Percentiles rank a stretch among this genome's conserved stretches.
phyloP scores from a whole-genome alignment of 305 asterid species.

The Fraxinus albicans region DNA sequence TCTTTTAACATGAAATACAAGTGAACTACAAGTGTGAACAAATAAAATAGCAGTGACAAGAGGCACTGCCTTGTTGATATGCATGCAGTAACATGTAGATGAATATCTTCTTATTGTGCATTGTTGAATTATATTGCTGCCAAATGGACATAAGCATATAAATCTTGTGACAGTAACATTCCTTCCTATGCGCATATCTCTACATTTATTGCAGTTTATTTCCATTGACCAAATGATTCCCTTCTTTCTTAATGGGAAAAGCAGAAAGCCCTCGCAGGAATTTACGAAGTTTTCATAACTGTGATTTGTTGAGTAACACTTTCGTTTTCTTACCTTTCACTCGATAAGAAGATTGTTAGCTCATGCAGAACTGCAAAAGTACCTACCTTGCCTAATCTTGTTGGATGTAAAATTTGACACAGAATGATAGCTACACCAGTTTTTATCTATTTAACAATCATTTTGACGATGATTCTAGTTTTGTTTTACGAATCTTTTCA shows the following conservation, averaged over 20 bases:
- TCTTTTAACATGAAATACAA: background rate
- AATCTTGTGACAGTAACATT: background rate
- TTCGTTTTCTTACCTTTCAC: background rate
- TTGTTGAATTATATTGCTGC: background rate
- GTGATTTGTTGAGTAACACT: background rate
- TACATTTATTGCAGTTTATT: background rate
- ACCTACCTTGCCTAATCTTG: background rate
- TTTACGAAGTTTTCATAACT: background rate
- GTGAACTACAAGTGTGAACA: constrained; percentile 4
- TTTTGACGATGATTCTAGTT: background rate
- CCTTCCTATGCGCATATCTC: background rate
- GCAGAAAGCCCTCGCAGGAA: constrained; percentile 1
- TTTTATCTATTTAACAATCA: background rate
- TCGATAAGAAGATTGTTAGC: background rate
- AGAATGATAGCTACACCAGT: background rate
- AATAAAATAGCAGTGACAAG: background rate
- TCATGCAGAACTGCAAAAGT: background rate
- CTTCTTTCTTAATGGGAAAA: background rate
- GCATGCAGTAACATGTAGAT: background rate
- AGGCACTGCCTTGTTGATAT: constrained; percentile 1
- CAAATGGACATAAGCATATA: constrained; percentile 14
- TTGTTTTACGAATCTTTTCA: constrained; percentile 6
- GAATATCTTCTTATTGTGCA: constrained; percentile 4
- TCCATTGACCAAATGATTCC: background rate
- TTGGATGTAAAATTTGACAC: constrained; percentile 10